These are phyloP conservation scores for Penicillium verhagenii DNA, from an alignment of 495 filamentous ascomycete genomes.

Conservation along the genomic window DNA sequence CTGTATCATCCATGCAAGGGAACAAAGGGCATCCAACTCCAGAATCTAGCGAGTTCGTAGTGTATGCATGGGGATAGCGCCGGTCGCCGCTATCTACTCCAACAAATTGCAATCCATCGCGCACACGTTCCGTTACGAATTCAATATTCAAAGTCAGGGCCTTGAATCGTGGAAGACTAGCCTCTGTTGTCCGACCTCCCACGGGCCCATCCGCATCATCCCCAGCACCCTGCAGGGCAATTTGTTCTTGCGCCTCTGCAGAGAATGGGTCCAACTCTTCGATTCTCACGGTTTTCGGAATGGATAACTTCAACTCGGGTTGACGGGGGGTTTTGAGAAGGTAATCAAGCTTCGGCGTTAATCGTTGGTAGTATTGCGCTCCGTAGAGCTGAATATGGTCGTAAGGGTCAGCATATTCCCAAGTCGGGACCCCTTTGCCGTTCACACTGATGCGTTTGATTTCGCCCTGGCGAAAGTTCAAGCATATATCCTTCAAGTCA, in stretches of 20 bases:
- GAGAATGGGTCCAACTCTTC: constrained; percentile 60
- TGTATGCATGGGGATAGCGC: constrained; percentile 88
- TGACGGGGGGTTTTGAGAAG: constrained; percentile 58
- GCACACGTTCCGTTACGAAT: constrained; percentile 67
- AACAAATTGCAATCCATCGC: constrained; percentile 89
- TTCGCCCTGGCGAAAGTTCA: constrained; percentile 86
- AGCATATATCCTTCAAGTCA: constrained; percentile 64
- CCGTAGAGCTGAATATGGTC: constrained; percentile 61
- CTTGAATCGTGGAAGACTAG: constrained; percentile 49
- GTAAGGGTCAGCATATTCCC: constrained; percentile 73
- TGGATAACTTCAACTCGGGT: constrained; percentile 58
- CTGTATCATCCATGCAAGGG: constrained; percentile 83
- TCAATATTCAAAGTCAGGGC: constrained; percentile 65
- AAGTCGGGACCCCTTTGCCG: constrained; percentile 52
- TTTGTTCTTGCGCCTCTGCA: constrained; percentile 50
- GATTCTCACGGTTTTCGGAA: constrained; percentile 67
- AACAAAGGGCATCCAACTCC: constrained; percentile 85
- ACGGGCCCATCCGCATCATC: constrained; percentile 40
- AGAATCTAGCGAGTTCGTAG: constrained; percentile 71
- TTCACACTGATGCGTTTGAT: constrained; percentile 70
- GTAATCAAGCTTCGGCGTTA: constrained; percentile 62
- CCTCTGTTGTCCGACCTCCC: constrained; percentile 34
- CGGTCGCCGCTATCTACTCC: constrained; percentile 73
- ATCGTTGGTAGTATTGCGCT: constrained; percentile 77
- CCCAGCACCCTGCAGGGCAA: constrained; percentile 38